Conservation (phyloP, 306 rosid genomes). For the Glycine soja region DNA sequence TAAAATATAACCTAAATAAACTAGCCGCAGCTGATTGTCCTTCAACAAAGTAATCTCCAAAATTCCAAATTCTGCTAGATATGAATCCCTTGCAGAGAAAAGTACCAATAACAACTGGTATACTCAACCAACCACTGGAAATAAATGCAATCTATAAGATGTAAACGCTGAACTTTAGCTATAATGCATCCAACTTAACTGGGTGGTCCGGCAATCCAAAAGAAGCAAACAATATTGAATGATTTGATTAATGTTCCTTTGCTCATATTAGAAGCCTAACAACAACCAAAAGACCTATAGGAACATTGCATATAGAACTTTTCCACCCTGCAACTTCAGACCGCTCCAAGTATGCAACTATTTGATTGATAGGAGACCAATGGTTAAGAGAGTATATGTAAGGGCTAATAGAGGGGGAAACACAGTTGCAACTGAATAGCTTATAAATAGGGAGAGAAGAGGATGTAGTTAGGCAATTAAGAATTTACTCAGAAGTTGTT, state of each 20-base stretch:
- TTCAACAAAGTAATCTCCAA: constrained; percentile 21
- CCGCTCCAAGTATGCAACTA: constrained; percentile 35
- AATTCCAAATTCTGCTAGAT: constrained; percentile 26
- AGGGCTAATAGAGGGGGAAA: too few species aligned
- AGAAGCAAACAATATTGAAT: constrained; percentile 19
- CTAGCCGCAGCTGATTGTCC: constrained; percentile 32
- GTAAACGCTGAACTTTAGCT: constrained; percentile 32
- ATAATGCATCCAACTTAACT: constrained; percentile 41
- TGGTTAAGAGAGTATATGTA: too few species aligned
- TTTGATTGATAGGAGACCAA: neutral
- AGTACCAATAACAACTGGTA: constrained; percentile 9
- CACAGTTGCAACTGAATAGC: too few species aligned
- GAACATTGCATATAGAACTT: constrained; percentile 30
- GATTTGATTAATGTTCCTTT: neutral
- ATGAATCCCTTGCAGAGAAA: constrained; percentile 29
- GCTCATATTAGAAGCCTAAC: constrained; percentile 33
- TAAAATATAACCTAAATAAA: constrained; percentile 31
- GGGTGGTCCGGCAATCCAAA: constrained; percentile 25
- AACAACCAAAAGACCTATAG: constrained; percentile 28
- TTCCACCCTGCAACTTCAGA: constrained; percentile 36
- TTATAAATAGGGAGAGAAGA: too few species aligned
- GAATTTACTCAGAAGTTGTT: too few species aligned
- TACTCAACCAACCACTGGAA: constrained; percentile 10
- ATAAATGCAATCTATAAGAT: constrained; percentile 43
- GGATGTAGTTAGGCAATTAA: too few species aligned